A percentile compares a stretch with the other conserved stretches of the same genome.
phyloP scores from a whole-genome alignment of 177 flowering plant genomes.

The Vitis hybrid region DNA sequence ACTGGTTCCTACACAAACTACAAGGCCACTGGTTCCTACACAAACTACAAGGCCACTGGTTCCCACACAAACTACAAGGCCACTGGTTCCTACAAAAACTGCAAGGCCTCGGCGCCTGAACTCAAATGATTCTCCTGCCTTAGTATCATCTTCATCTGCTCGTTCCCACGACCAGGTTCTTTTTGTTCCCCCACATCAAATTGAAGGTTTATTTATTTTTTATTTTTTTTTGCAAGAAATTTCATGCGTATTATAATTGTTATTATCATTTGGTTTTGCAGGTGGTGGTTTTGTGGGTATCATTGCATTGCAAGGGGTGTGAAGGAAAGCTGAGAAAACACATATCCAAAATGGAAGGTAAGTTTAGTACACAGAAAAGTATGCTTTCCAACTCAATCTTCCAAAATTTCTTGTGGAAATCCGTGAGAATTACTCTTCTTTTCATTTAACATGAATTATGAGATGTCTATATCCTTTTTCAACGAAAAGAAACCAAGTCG shows the following conservation, averaged over 20 bases:
- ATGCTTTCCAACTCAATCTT: no score
- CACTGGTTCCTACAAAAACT: conserved; percentile 22
- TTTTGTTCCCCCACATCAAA: neutral
- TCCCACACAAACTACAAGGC: conserved; percentile 10
- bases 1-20: conserved; percentile 19
- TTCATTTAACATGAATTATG: no score
- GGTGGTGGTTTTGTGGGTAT: conserved; percentile 91
- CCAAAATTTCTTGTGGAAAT: no score
- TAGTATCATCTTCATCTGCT: conserved; percentile 29
- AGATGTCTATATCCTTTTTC: no score
- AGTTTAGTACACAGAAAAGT: neutral
- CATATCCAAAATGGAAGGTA: conserved; percentile 96
- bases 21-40: conserved; percentile 18
- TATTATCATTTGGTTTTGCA: conserved; percentile 21
- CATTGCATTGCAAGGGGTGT: conserved; percentile 95
- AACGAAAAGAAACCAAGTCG: no score
- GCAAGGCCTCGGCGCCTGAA: conserved; percentile 11
- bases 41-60: conserved; percentile 13
- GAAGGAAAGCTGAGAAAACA: conserved; percentile 91
- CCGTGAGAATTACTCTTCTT: no score
- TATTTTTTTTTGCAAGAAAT: neutral
- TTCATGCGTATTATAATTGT: neutral
- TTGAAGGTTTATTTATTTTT: neutral
- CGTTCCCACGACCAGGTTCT: conserved; percentile 46
- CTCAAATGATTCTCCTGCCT: conserved; percentile 23